These are phyloP conservation scores for Leccinum sublutescens DNA, from an alignment of 768 basidiomycete species.

Conservation along the genomic window DNA sequence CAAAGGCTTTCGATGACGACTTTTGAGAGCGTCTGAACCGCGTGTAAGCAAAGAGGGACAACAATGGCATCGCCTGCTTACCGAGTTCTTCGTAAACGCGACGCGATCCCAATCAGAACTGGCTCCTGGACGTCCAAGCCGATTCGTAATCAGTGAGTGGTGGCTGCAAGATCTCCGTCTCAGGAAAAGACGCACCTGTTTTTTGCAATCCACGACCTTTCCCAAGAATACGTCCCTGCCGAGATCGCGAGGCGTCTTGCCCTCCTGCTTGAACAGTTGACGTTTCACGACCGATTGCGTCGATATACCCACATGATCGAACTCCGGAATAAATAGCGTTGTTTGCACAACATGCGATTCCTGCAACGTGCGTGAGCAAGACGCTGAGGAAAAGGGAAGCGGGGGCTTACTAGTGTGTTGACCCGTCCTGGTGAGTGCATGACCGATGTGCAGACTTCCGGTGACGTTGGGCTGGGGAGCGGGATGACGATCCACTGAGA, in stretches of 20 bases:
- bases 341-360: conserved; percentile 97
- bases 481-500: too few species aligned
- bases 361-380: conserved; percentile 26
- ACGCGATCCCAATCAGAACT: conserved; percentile 97
- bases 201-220: conserved; percentile 91
- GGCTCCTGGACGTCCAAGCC: conserved; percentile 64
- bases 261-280: too few species aligned
- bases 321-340: conserved; percentile 87
- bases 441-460: too few species aligned
- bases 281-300: conserved; percentile 28
- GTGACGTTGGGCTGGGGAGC: too few species aligned
- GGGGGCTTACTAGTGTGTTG: too few species aligned
- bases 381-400: too few species aligned
- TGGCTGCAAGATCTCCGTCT: conserved; percentile 51
- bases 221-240: conserved; percentile 84
- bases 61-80: conserved; percentile 31
- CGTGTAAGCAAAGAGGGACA: conserved; percentile 1
- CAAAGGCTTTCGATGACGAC: conserved; percentile 87
- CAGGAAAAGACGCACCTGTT: conserved; percentile 65
- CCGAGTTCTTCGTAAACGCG: conserved; percentile 93
- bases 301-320: conserved; percentile 97
- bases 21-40: conserved; percentile 38
- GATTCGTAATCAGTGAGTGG: conserved; percentile 43
- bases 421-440: too few species aligned
- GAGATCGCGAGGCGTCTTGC: conserved; percentile 74